A percentile compares a stretch with the other conserved stretches of the same genome.
phyloP scores from a whole-genome alignment of 345 rosid genomes.

The Cardamine resedifolia region DNA sequence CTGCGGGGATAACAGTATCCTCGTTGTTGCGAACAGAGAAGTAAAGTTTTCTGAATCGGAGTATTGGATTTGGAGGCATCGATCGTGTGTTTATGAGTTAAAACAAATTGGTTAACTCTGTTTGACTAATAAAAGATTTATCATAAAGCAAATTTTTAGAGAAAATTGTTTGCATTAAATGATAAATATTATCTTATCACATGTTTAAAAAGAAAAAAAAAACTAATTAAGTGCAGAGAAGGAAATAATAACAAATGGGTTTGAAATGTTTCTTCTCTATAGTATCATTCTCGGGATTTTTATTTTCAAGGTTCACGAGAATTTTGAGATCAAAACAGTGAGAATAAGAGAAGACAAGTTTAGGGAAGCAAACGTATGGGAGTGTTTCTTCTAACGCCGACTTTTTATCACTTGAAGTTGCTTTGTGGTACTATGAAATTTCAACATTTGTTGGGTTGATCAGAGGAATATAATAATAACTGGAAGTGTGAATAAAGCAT shows the following conservation, averaged over 20 bases:
- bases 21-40: constrained; percentile 20
- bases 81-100: neutral
- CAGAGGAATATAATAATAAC: neutral
- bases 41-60: constrained; percentile 54
- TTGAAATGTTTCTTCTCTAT: neutral
- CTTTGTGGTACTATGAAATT: neutral
- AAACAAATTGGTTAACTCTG: neutral
- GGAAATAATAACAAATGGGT: neutral
- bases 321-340: neutral
- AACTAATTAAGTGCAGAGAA: neutral
- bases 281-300: no score
- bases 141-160: neutral
- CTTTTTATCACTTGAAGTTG: neutral
- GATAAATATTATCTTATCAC: neutral
- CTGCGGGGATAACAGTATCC: constrained; percentile 5
- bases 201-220: neutral
- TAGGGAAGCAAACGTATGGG: neutral
- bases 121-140: neutral
- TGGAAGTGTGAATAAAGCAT: constrained; percentile 2
- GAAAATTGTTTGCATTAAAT: neutral
- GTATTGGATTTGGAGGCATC: constrained; percentile 52
- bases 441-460: constrained; percentile 1
- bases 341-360: neutral
- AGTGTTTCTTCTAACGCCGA: neutral
- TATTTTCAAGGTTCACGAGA: neutral